Base-by-base conservation (phyloP, 2,329 filamentous ascomycete species). In the Dactylellina haptotyla region DNA sequence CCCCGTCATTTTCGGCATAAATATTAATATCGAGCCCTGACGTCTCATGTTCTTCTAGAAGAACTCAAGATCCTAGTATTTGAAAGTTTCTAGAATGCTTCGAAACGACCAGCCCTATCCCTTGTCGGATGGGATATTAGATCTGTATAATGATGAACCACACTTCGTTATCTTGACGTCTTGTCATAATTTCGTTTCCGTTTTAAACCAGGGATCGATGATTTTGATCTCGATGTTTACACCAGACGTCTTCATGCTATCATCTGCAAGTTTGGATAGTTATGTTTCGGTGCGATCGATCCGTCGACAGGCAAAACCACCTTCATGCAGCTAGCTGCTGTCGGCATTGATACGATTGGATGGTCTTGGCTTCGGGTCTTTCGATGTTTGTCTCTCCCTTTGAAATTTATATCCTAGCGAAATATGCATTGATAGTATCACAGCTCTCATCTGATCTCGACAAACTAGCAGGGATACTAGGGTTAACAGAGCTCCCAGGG, bases 61-160 rank as follows among this genome's bases (percentile, higher is more conserved):
- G 23, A 45, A 34, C 30, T 39, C 43, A 6, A 64, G 26, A 30
- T 18, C 50, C 50, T 34, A 28, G 39, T 16, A 12, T 10, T 34
- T 5, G 30, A 65, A 23, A 9, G 20, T 65, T 48, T 57, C 61
- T 39, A 56, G 61, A 57, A 65, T 37, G 50, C 39, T 25, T 48
- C 23, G 30, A 34, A 48, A 57, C 50, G 34, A 26, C 26, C 28
- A 4, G 9, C 16, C 48, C 48, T 10, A 14, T 53, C 3, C 25
- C 48, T 34, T 32, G 48, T 53, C 48, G 28, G 26, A 53, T 53
- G 8, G 16, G 32, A 6, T 28, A 18, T 34, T 53, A 2, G 25
- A 53, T 53, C 26, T 6, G 45, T 50, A 4, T 20, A 50, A 12
- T 50, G 45, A 50, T 50, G 26, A 25, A 10, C 45, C 25, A 43